Conservation (phyloP, 805 yeast genomes). For the Spathaspora girioi region DNA sequence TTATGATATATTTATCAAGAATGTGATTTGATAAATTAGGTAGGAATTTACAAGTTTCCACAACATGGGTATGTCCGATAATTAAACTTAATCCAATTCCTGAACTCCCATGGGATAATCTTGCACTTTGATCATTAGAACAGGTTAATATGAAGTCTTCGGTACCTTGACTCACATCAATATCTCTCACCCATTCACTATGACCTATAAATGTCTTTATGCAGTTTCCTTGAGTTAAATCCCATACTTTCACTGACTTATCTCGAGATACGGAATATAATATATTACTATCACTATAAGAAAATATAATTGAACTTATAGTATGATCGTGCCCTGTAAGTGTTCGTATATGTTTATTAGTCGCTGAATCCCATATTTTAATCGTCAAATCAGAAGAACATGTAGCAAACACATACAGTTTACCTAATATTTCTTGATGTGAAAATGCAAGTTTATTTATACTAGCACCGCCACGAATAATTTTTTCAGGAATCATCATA, state of each 20-base stretch:
- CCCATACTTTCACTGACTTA: constrained; percentile 60
- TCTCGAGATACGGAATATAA: constrained; percentile 66
- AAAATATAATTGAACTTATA: constrained; percentile 60
- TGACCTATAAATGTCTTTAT: constrained; percentile 69
- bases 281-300: constrained; percentile 40
- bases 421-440: constrained; percentile 26
- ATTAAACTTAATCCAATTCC: constrained; percentile 67
- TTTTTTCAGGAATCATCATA: constrained; percentile 57
- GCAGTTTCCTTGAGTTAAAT: constrained; percentile 64
- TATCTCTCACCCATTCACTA: constrained; percentile 80
- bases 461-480: constrained; percentile 71
- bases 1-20: constrained; percentile 43
- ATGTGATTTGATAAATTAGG: constrained; percentile 48
- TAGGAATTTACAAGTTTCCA: constrained; percentile 68
- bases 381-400: constrained; percentile 53
- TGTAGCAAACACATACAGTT: constrained; percentile 38
- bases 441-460: constrained; percentile 61
- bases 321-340: constrained; percentile 87
- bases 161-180: constrained; percentile 35
- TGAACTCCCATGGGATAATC: constrained; percentile 62
- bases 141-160: constrained; percentile 67
- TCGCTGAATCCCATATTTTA: constrained; percentile 67
- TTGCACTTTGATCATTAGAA: constrained; percentile 72
- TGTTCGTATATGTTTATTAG: constrained; percentile 53
- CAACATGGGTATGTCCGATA: constrained; percentile 78